Evolutionary conservation across 2,329 filamentous ascomycete species (phyloP), one percentile per base, ranked within the genome.

Genomic region (Botryotinia convoluta): DNA sequence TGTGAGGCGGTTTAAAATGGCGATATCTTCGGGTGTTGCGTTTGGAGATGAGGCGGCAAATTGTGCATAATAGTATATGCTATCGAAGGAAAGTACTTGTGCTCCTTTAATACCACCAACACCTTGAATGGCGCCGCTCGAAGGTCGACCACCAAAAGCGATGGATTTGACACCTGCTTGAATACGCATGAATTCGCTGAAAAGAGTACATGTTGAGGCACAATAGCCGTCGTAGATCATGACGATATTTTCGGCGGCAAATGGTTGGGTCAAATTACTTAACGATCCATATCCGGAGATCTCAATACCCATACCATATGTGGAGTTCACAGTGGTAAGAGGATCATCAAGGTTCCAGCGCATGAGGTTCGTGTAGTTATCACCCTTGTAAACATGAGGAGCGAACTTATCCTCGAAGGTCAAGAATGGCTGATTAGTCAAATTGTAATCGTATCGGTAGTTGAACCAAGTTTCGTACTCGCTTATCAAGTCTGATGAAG

Each of bases 61-160:
- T 61, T 78, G 74, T 0, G 75, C 77, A 26, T 75, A 69, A 44
- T 26, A 20, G 51, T 77, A 76, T 48, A 80, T 77, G 32, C 74
- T 71, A 1, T 37, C 14, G 39, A 74, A 80, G 7, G 20, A 26
- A n/a, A 75, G 48, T 32, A 77, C 79, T 73, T 86, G 83, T 0
- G 83, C 82, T 45, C 90, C 91, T 77, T 91, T 89, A 65, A 89
- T 86, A n/a, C 90, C 91, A n/a, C 90, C 89, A 29, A 91, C 84
- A 7, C 85, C 86, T 82, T 91, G 89, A 83, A 91, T 92, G 0
- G 86, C 85, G 0, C 82, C 82, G 0, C 83, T 77, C 18, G 82
- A 81, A 0, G 90, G 87, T 1, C 88, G 86, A 2, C 91, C 91
- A 16, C 91, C 90, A 37, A 90, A 83, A 1, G 84, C 84, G 63